phyloP scores from a whole-genome alignment of 305 asterid genomes.

The Ilex paraguariensis region DNA sequence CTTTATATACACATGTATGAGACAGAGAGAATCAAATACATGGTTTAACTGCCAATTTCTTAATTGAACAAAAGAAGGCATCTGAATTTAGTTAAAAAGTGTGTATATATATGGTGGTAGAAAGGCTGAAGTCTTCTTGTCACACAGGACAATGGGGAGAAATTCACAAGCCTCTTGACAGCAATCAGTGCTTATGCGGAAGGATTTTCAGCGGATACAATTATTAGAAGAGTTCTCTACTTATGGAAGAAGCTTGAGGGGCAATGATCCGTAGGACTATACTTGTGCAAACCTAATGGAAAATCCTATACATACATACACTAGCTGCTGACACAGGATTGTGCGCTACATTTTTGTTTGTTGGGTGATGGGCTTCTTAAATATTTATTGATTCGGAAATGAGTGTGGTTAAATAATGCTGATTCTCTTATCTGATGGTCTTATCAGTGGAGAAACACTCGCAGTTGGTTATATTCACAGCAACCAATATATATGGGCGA shows the following conservation, averaged over 20 bases:
- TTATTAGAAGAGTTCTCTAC: conserved; percentile 57
- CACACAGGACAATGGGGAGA: conserved; percentile 83
- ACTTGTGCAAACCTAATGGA: background rate
- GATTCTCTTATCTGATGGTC: too few species aligned
- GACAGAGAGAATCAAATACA: too few species aligned
- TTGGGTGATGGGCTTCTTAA: too few species aligned
- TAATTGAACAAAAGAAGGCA: too few species aligned
- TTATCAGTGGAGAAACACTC: too few species aligned
- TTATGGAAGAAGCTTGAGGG: conserved; percentile 87
- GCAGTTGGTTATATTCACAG: too few species aligned
- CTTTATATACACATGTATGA: too few species aligned
- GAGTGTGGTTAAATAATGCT: too few species aligned
- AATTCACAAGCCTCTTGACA: conserved; percentile 74
- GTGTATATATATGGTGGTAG: conserved; percentile 4
- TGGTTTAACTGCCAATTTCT: too few species aligned
- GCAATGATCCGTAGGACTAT: conserved; percentile 18
- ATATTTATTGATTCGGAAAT: too few species aligned
- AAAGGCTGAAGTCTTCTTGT: background rate
- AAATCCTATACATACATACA: background rate
- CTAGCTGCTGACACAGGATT: background rate
- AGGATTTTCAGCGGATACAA: conserved; percentile 83
- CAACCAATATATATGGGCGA: too few species aligned
- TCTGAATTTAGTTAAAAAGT: background rate
- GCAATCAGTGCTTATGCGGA: conserved; percentile 95
- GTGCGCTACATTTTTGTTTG: background rate